These are phyloP conservation scores for Biscutella laevigata DNA, from an alignment of 441 rosid species.

Conservation along the genomic window DNA sequence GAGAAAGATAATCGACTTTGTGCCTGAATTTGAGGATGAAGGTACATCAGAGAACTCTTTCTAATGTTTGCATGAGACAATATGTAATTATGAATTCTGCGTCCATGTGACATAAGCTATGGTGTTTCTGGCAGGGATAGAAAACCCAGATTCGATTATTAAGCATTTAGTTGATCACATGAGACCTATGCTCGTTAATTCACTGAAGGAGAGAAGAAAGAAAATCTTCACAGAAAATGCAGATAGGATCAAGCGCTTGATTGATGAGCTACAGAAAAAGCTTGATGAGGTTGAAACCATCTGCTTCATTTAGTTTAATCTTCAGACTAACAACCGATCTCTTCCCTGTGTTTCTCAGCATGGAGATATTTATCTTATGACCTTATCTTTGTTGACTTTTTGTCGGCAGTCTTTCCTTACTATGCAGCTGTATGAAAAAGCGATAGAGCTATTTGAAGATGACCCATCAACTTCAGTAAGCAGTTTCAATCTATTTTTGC, in stretches of 20 bases:
- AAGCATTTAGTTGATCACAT: slow-evolving; percentile 54
- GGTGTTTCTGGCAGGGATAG: slow-evolving; percentile 47
- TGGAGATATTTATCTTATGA: not conserved
- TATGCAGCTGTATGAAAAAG: slow-evolving; percentile 87
- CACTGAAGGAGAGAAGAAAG: slow-evolving; percentile 73
- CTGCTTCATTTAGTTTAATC: slow-evolving; percentile 17
- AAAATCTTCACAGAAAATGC: slow-evolving; percentile 77
- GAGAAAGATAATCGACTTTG: slow-evolving; percentile 46
- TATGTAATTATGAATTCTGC: slow-evolving; percentile 4
- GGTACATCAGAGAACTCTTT: slow-evolving; percentile 34
- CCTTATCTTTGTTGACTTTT: slow-evolving; percentile 6
- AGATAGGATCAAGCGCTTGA: slow-evolving; percentile 62
- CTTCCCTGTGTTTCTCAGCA: slow-evolving; percentile 7
- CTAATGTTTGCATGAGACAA: not conserved
- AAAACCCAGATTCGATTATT: slow-evolving; percentile 49
- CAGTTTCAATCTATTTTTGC: slow-evolving; percentile 17
- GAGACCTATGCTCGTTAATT: slow-evolving; percentile 77
- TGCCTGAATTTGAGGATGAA: slow-evolving; percentile 84
- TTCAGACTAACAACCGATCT: not conserved
- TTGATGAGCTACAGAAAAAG: slow-evolving; percentile 80
- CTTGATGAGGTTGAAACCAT: slow-evolving; percentile 68
- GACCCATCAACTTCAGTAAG: slow-evolving; percentile 84
- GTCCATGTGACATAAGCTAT: slow-evolving; percentile 16
- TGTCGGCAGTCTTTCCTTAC: slow-evolving; percentile 69
- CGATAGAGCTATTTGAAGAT: slow-evolving; percentile 83